These are phyloP conservation scores for Bonia amplexicaulis DNA, from an alignment of 176 grass and related monocot species.

Conservation along the genomic window DNA sequence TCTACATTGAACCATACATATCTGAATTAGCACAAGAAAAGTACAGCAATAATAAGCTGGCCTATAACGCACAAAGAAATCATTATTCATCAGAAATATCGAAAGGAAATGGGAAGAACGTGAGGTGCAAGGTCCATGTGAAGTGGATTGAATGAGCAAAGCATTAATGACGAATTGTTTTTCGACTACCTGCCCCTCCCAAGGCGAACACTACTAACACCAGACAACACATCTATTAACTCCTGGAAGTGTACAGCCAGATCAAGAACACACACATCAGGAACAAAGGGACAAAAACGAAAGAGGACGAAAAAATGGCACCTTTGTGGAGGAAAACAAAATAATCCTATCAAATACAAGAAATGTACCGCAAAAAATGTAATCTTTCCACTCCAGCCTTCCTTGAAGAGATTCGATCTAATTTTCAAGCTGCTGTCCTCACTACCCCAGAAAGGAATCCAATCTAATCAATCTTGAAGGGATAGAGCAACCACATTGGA, in stretches of 20 bases:
- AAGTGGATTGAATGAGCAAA: slow-evolving; percentile 13
- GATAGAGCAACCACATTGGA: slow-evolving; percentile 7
- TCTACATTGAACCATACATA: background rate
- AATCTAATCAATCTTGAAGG: slow-evolving; percentile 5
- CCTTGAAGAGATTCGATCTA: slow-evolving; percentile 36
- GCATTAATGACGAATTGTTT: background rate
- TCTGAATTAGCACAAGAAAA: background rate
- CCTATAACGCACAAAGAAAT: background rate
- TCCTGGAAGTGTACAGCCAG: slow-evolving; percentile 8
- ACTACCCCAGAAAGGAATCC: slow-evolving; percentile 32
- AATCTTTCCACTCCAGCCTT: slow-evolving; percentile 17
- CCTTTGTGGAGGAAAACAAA: background rate
- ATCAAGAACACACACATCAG: background rate
- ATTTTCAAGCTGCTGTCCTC: slow-evolving; percentile 4
- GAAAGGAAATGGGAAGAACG: background rate
- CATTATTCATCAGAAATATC: background rate
- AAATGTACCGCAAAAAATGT: background rate
- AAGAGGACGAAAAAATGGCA: background rate
- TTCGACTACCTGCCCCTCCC: slow-evolving; percentile 22
- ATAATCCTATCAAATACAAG: slow-evolving; percentile 5
- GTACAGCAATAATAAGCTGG: background rate
- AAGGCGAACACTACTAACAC: background rate
- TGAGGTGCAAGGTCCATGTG: slow-evolving; percentile 9
- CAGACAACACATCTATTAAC: background rate
- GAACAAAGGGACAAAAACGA: background rate